Evolutionary conservation across 768 basidiomycete species (phyloP), one percentile per base, ranked within the genome.

Genomic region (Glaciozyma martinii): DNA sequence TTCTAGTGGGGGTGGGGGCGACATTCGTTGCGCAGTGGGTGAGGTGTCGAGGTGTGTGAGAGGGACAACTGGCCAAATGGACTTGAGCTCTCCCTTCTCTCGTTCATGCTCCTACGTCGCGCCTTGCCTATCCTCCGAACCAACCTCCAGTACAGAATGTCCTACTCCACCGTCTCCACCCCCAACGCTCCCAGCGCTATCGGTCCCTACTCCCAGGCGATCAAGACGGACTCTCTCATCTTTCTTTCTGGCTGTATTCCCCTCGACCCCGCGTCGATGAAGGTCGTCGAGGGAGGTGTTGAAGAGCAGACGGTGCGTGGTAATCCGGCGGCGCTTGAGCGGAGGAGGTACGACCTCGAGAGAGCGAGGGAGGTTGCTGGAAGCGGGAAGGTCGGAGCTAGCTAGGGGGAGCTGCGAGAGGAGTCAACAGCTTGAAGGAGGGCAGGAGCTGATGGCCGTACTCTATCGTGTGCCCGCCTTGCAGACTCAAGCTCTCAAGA

Each of bases 171-270:
- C 30, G 58, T 59, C 58, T 44, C 58, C 19, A 59, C 58, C 30
- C 21, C 19, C 29, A 33, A 30, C 46, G 58, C 58, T 23, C 58
- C 58, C 5, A 32, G 29, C 44, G 58, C 58, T 6, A 47, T 59
- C 46, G 58, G 58, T 16, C 58, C 58, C 2, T 10, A 37, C 58
- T 65, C 60, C 25, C 69, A 70, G 61, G 70, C 70, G 3, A 63
- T 71, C 66, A 65, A 65, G 66, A 67, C 66, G 53, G 65, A 70
- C 53, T 57, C 56, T 27, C 49, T 70, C 23, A 83, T 97, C 70
- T 99, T 94, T 78, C 81, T 85, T 53, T 93, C 90, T 3, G 94
- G 94, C 55, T 88, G 86, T 75, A 87, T 98, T 73, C 87, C 90
- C 3, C 79, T 95, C 62, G 83, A 88, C 74, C 88, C 91, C 16